Evolutionary conservation across 495 filamentous ascomycete genomes (phyloP).

Genomic region (Lindgomyces ingoldianus): DNA sequence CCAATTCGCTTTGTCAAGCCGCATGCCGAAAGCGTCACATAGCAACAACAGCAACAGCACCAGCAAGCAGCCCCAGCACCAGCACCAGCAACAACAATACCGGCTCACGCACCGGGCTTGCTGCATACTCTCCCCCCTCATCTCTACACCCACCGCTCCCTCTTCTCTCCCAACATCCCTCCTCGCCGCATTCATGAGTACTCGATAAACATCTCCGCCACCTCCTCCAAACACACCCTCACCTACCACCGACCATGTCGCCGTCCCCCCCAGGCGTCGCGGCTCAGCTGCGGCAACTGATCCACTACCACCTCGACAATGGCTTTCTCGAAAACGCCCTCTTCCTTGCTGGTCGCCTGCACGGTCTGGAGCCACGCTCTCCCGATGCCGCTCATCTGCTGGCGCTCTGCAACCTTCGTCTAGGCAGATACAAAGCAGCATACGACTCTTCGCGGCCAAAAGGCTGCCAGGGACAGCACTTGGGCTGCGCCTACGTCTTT

Average conservation of each 20-base stretch:
- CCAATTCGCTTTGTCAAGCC: conserved; percentile 39
- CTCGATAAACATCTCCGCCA: background rate
- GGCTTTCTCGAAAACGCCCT: conserved; percentile 83
- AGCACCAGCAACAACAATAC: background rate
- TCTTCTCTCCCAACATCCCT: background rate
- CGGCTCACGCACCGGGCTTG: background rate
- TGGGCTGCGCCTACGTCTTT: conserved; percentile 89
- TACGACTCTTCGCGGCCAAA: conserved; percentile 68
- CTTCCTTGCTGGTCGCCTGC: conserved; percentile 84
- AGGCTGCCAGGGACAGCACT: conserved; percentile 66
- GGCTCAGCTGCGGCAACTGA: conserved; percentile 75
- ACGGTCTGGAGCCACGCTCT: conserved; percentile 75
- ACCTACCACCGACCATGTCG: conserved; percentile 58
- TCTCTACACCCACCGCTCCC: background rate
- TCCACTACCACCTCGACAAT: conserved; percentile 94
- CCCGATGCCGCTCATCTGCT: conserved; percentile 81
- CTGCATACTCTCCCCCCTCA: background rate
- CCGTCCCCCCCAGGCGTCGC: conserved; percentile 66
- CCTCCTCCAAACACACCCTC: background rate
- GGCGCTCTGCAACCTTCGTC: conserved; percentile 77
- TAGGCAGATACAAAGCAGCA: conserved; percentile 73
- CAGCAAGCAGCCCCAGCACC: background rate
- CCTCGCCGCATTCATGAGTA: conserved; percentile 25
- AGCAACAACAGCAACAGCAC: conserved; percentile 24
- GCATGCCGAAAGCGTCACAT: conserved; percentile 30